Evolutionary conservation across 306 rosid species (phyloP), one percentile per base, ranked within the genome.

Genomic region (Alnus rubra): DNA sequence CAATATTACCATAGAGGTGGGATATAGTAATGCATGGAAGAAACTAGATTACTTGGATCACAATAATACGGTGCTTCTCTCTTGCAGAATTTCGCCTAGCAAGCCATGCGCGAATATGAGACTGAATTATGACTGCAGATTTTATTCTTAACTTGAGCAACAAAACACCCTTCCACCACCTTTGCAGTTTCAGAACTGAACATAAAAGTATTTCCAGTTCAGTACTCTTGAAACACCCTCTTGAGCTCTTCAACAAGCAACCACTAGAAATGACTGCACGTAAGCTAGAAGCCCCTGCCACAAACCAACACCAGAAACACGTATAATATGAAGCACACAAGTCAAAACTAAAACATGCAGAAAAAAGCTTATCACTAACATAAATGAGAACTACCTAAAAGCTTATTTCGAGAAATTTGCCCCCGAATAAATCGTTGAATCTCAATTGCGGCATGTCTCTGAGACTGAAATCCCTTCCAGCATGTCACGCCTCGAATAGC

Each of bases 341-440:
- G 59, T 39, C 10, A 28, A 15, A 64, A 76, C 54, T 19, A 16
- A 23, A 75, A 65, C 78, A 76, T 31, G 71, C 50, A 53, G 47
- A 53, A 60, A 74, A 39, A 44, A 53, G 13, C 71, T 45, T 54
- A 77, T 13, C 9, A 56, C 62, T 47, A 62, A 63, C 71, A 58
- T 48, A 31, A 19, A 67, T 80, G 62, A 64, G 52, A 56, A 15
- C 30, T 82, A 94, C 98, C 98, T 87, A 89, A 76, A 58, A 94
- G 90, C 82, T 52, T 77, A 70, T 77, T 92, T 79, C 92, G 87
- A 62, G 87, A 33, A 76, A 86, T 78, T 72, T 88, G 85, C 23
- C 95, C 98, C 88, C 94, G 87, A 74, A 89, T 79, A 81, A 88
- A 78, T 64, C 89, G 84, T 81, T 92, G 97, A 69, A 92, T 90